Percentiles rank a stretch among this genome's conserved stretches.
Conservation (phyloP, 2,329 filamentous ascomycete genomes). For the Talaromyces sp. region DNA sequence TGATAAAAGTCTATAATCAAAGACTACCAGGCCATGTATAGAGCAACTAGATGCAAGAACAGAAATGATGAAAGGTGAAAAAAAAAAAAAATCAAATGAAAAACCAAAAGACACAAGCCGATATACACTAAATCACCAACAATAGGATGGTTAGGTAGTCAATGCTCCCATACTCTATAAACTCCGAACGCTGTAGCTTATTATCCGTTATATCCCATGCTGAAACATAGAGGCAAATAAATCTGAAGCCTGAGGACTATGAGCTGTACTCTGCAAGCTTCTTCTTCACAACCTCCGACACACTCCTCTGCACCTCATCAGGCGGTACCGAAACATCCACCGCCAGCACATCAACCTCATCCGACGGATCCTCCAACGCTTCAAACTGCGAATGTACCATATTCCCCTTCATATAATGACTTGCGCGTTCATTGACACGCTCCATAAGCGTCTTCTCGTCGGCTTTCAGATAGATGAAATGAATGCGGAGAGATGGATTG, state of each 20-base stretch:
- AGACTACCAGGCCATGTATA: not conserved
- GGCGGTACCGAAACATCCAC: constrained; percentile 59
- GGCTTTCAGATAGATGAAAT: constrained; percentile 89
- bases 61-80: not conserved
- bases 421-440: constrained; percentile 69
- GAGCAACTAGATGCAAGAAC: not conserved
- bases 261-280: constrained; percentile 49
- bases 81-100: not conserved
- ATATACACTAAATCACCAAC: not conserved
- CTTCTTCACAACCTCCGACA: constrained; percentile 55
- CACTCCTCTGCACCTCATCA: constrained; percentile 57
- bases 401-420: constrained; percentile 91
- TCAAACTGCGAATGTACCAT: constrained; percentile 95
- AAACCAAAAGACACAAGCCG: not conserved
- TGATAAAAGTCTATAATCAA: not conserved
- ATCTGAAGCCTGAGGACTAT: not conserved
- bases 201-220: constrained; percentile 1
- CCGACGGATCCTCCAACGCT: constrained; percentile 80
- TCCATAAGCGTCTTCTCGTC: constrained; percentile 70
- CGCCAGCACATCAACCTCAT: constrained; percentile 66
- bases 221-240: not conserved
- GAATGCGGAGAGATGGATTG: constrained; percentile 68
- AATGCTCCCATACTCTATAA: not conserved
- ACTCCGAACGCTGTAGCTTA: constrained; percentile 1
- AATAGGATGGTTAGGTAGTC: not conserved